These are phyloP conservation scores for Sporothrix mexicana DNA, from an alignment of 2,329 filamentous ascomycete genomes.

Conservation along the genomic window DNA sequence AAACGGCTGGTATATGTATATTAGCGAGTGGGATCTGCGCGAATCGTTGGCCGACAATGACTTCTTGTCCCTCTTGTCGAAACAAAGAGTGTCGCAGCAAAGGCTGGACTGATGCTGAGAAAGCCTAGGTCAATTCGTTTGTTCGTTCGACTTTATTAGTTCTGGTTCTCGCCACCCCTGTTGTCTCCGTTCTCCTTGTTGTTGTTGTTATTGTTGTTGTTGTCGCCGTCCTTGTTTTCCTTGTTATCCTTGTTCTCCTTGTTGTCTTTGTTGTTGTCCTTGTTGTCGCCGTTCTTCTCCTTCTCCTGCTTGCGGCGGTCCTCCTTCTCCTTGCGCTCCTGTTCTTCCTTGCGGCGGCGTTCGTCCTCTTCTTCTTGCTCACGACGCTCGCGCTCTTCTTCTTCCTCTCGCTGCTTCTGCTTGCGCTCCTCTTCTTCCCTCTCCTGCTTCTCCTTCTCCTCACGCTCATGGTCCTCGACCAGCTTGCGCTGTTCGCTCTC, in stretches of 20 bases:
- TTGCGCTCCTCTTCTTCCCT: slow-evolving; percentile 37
- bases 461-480: slow-evolving; percentile 48
- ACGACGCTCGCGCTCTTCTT: slow-evolving; percentile 44
- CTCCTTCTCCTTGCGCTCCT: slow-evolving; percentile 31
- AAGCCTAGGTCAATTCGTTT: background rate
- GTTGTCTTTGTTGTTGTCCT: slow-evolving; percentile 13
- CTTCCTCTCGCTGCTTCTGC: slow-evolving; percentile 40
- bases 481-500: slow-evolving; percentile 64
- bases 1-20: slow-evolving; percentile 4
- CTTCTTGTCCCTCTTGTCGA: background rate
- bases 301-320: slow-evolving; percentile 16
- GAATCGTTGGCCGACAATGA: slow-evolving; percentile 10
- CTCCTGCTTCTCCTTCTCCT: slow-evolving; percentile 41
- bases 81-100: slow-evolving; percentile 2
- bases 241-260: background rate
- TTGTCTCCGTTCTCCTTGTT: background rate
- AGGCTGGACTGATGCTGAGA: background rate
- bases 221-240: background rate
- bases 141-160: slow-evolving; percentile 7
- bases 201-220: slow-evolving; percentile 11
- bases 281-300: slow-evolving; percentile 9
- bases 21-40: background rate
- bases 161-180: slow-evolving; percentile 5
- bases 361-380: slow-evolving; percentile 35
- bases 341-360: slow-evolving; percentile 25